Base-by-base conservation (phyloP, 305 asterid species). In the Fraxinus floribunda region DNA sequence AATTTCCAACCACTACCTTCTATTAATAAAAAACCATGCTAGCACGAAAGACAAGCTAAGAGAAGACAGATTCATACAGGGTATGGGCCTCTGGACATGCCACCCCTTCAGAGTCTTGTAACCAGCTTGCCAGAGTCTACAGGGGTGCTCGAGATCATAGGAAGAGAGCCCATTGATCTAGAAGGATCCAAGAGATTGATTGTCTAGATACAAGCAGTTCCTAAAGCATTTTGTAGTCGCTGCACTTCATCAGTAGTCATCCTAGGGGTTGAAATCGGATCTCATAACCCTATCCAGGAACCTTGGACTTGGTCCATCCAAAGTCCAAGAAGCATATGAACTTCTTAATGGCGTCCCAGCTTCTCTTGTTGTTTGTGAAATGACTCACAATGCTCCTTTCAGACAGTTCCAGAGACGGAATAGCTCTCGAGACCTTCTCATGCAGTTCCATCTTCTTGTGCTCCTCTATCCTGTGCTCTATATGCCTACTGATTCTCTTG, bases 401-500 rank as follows among this genome's bases (percentile, higher is more conserved):
- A 34, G 87, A 82, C 29, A 77, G 79, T 55, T 76, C 87, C 49
- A 74, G 38, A 76, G 87, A 62, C 62, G 60, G 83, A 78, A 81
- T 78, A 81, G 85, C 83, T 87, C 83, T 68, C 2, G 88, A 73
- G 66, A 64, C 81, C 77, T 82, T 83, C 75, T 83, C 88, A 16
- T 41, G 87, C 35, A 76, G 82, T 79, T 82, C 89, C 8, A 16
- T 64, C 83, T 76, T 85, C 76, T 79, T 86, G 73, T 46, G 72
- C 79, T 82, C 79, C 81, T 81, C 83, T n/a, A 78, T 77, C 81
- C 84, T 79, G 10, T 78, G 81, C 78, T 86, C 84, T 5, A 77
- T 78, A 73, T 62, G 86, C 83, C 84, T 85, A 74, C 86, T 84
- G 77, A 84, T 86, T 85, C 89, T 84, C 87, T 82, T 90, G 79